A percentile compares a stretch with the other conserved stretches of the same genome.
phyloP scores from a whole-genome alignment of 2,329 filamentous ascomycete species.

The Claviceps digitariae region DNA sequence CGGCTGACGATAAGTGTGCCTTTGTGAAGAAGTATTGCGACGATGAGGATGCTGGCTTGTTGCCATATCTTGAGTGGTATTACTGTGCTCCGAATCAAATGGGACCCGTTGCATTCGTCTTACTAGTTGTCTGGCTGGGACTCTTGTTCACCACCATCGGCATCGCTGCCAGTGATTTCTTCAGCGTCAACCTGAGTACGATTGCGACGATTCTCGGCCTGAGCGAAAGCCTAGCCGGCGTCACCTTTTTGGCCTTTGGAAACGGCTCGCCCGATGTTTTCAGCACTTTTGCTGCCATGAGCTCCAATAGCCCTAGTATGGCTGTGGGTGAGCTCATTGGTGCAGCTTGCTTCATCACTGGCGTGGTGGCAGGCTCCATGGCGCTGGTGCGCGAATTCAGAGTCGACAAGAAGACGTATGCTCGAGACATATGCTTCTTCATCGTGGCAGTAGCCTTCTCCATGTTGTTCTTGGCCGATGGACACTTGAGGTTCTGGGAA shows the following conservation, averaged over 20 bases:
- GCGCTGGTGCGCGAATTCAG: constrained; percentile 89
- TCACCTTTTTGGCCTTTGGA: constrained; percentile 91
- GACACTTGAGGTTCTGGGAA: constrained; percentile 75
- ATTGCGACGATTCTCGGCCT: constrained; percentile 80
- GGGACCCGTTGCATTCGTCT: constrained; percentile 63
- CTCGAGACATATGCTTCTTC: constrained; percentile 87
- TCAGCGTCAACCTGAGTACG: constrained; percentile 91
- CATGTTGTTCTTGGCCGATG: constrained; percentile 77
- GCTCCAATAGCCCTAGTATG: constrained; percentile 90
- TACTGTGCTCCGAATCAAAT: constrained; percentile 63
- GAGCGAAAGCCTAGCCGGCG: constrained; percentile 90
- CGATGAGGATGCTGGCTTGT: constrained; percentile 78
- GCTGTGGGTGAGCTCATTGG: constrained; percentile 91
- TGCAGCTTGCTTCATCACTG: constrained; percentile 89
- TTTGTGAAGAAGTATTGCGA: constrained; percentile 73
- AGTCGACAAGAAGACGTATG: constrained; percentile 78
- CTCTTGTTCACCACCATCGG: constrained; percentile 93
- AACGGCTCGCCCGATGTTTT: constrained; percentile 98
- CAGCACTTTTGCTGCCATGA: constrained; percentile 96
- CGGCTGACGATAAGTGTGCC: constrained; percentile 66
- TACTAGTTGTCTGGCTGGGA: constrained; percentile 72
- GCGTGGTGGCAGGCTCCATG: constrained; percentile 95
- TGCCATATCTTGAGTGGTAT: constrained; percentile 81
- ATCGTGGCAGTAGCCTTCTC: constrained; percentile 75
- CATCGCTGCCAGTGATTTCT: constrained; percentile 95